Conservation (phyloP, 2,329 filamentous ascomycete species). For the Cyphellophora europaea region DNA sequence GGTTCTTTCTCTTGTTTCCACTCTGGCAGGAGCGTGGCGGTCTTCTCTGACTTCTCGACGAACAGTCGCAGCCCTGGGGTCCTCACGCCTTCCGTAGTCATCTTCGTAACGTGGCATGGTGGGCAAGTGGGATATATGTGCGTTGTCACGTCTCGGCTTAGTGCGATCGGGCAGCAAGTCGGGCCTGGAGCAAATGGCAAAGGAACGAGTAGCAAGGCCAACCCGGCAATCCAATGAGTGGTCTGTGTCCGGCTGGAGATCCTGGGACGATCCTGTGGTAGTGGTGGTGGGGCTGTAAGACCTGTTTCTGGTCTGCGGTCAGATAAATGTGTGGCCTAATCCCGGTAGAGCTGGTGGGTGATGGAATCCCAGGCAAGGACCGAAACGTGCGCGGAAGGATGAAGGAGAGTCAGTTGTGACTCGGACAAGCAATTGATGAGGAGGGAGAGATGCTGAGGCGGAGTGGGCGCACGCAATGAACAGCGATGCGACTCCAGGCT, state of each 20-base stretch:
- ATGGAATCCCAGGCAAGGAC: not conserved
- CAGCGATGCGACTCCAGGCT: not conserved
- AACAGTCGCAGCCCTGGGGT: too few species aligned
- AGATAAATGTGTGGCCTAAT: not conserved
- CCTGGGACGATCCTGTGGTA: too few species aligned
- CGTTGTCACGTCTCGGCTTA: not conserved
- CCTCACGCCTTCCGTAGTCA: not conserved
- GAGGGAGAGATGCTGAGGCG: not conserved
- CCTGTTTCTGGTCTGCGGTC: too few species aligned
- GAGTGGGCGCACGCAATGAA: not conserved
- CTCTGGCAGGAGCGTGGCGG: not conserved
- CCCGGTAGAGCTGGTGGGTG: not conserved
- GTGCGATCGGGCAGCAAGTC: not conserved
- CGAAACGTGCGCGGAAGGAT: not conserved
- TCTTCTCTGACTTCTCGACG: not conserved
- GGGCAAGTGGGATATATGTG: not conserved
- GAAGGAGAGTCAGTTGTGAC: too few species aligned
- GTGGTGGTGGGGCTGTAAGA: too few species aligned
- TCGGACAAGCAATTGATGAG: not conserved
- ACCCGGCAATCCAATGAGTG: not conserved
- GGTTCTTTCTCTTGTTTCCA: not conserved
- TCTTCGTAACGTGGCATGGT: constrained; percentile 1
- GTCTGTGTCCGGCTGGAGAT: too few species aligned
- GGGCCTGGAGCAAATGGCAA: not conserved
- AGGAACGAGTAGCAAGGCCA: not conserved